phyloP scores from a whole-genome alignment of 306 rosid species.

The Cucurbita argyrosperma region DNA sequence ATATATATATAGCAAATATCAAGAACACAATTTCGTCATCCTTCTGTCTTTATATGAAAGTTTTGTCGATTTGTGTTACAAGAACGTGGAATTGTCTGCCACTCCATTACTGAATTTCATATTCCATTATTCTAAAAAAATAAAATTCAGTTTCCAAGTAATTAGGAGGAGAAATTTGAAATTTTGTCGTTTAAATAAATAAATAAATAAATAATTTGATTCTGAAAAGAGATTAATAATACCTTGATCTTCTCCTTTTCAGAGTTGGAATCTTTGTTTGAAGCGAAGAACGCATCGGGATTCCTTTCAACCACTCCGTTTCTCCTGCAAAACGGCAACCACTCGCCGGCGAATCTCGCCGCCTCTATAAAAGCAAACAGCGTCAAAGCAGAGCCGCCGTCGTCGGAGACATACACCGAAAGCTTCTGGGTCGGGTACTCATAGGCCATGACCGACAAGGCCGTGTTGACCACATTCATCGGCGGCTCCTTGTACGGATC shows the following conservation, averaged over 20 bases:
- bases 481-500: conserved; percentile 48
- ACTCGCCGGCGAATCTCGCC: conserved; percentile 26
- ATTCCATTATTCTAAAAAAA: too few species aligned
- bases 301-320: conserved; percentile 13
- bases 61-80: too few species aligned
- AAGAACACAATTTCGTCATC: too few species aligned
- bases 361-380: conserved; percentile 38
- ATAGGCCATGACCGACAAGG: conserved; percentile 32
- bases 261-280: neutral
- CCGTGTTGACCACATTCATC: conserved; percentile 24
- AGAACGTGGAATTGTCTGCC: too few species aligned
- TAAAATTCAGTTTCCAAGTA: too few species aligned
- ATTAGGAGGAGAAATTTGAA: too few species aligned
- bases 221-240: neutral
- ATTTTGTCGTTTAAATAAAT: too few species aligned
- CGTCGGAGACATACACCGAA: conserved; percentile 37
- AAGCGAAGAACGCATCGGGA: conserved; percentile 19
- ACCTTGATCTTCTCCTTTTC: conserved; percentile 25
- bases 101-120: too few species aligned
- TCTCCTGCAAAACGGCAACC: conserved; percentile 33
- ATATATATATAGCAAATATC: too few species aligned
- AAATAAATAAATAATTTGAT: neutral
- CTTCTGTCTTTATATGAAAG: too few species aligned
- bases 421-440: conserved; percentile 29
- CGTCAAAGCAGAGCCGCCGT: conserved; percentile 38